Base-by-base conservation (phyloP, 768 basidiomycete genomes). In the Suillus spraguei region DNA sequence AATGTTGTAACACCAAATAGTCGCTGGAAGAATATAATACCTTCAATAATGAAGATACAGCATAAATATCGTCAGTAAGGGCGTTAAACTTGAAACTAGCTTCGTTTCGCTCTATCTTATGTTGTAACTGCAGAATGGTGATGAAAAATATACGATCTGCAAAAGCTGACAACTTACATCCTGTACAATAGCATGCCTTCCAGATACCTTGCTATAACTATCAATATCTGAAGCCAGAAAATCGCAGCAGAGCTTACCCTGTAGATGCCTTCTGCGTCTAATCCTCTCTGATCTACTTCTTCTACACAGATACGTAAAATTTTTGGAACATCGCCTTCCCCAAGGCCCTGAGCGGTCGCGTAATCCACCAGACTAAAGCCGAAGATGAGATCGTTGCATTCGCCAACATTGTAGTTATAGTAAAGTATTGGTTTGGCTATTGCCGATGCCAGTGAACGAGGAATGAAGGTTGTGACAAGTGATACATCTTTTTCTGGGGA, bases 311-410 rank as follows among this genome's bases (percentile, higher is more conserved):
- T 85, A 62, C 81, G 81, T 16, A 97, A 79, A 59, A 96, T 91
- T 74, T 87, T 91, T 0, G 95, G 95, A 38, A 91, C 80, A 10
- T 89, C 86, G 13, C 86, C 86, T 65, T 95, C 93, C 20, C 77
- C 79, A 20, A 93, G 77, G 49, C 85, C 85, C 65, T 94, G 86
- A 10, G 92, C 83, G 44, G 90, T 94, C 17, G 95, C 92, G 70
- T 97, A 97, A 71, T 96, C 95, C 46, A 90, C 88, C 63, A 97
- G 77, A 67, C 86, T 89, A 67, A 96, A 87, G 28, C 95, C 95
- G 71, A 97, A 97, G 39, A 96, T 91, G 32, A 97, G 77, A 74
- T 96, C 94, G 60, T 84, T 85, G 71, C 95, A 97, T 71, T 88
- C 87, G 32, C 95, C 95, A 32, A 97, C 90, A 65, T 83, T 80